Evolutionary conservation across 352 stramenopile genomes (phyloP).

Genomic region (Phytophthora constricta): DNA sequence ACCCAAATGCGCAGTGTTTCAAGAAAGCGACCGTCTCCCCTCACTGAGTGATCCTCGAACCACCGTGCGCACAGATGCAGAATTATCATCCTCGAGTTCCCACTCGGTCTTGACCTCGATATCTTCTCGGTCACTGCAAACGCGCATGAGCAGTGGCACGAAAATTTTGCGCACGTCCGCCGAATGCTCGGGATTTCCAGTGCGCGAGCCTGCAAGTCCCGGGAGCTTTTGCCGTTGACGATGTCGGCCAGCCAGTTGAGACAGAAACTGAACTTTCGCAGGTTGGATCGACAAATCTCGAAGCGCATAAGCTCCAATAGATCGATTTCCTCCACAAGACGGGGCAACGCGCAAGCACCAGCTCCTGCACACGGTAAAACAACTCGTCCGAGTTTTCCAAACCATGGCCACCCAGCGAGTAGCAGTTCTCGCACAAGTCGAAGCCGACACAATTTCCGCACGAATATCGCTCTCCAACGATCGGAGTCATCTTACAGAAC

Average conservation of each 20-base stretch:
- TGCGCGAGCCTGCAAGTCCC: slow-evolving; percentile 74
- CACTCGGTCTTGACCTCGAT: slow-evolving; percentile 89
- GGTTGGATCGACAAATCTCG: slow-evolving; percentile 86
- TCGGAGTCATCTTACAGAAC: slow-evolving; percentile 81
- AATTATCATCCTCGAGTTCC: slow-evolving; percentile 82
- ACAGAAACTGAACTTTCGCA: slow-evolving; percentile 88
- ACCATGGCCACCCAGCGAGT: slow-evolving; percentile 80
- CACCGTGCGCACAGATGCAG: slow-evolving; percentile 68
- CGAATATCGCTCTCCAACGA: slow-evolving; percentile 77
- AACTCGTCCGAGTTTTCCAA: slow-evolving; percentile 88
- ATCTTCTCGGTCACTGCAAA: slow-evolving; percentile 81
- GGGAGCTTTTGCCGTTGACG: slow-evolving; percentile 76
- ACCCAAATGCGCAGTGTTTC: slow-evolving; percentile 89
- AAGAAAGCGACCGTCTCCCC: slow-evolving; percentile 71
- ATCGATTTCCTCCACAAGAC: slow-evolving; percentile 67
- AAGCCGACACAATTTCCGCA: slow-evolving; percentile 84
- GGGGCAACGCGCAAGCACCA: slow-evolving; percentile 73
- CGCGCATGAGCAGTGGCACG: slow-evolving; percentile 75
- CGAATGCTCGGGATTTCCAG: slow-evolving; percentile 83
- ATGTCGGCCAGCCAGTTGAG: slow-evolving; percentile 88
- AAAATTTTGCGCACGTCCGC: slow-evolving; percentile 84
- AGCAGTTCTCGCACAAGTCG: slow-evolving; percentile 84
- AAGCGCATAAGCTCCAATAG: slow-evolving; percentile 85
- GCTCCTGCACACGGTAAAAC: slow-evolving; percentile 83
- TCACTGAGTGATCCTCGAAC: slow-evolving; percentile 64